Evolutionary conservation across 306 rosid genomes (phyloP).

Genomic region (barrel medic (Medicago truncatula)): DNA sequence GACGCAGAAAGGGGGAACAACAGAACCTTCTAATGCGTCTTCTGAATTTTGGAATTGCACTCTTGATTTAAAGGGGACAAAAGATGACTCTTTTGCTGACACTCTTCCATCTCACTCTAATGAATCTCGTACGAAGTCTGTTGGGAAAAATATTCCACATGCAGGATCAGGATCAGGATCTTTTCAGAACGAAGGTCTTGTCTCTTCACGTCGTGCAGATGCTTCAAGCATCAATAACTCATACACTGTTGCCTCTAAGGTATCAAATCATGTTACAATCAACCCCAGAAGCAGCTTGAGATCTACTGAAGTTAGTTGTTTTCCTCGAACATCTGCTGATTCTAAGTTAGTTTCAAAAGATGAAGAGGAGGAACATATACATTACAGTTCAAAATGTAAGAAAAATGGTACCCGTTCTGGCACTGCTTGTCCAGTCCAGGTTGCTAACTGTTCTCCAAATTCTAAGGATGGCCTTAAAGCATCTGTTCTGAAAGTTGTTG

Average conservation of each 20-base stretch:
- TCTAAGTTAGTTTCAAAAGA: conserved; percentile 45
- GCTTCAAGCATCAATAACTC: conserved; percentile 46
- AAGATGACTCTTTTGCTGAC: conserved; percentile 38
- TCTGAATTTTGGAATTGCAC: conserved; percentile 65
- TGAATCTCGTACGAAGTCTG: conserved; percentile 45
- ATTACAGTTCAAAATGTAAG: conserved; percentile 44
- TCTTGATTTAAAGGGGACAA: conserved; percentile 45
- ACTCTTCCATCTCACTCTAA: conserved; percentile 38
- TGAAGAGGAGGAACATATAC: conserved; percentile 46
- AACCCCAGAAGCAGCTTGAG: conserved; percentile 46
- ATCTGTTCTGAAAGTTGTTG: conserved; percentile 66
- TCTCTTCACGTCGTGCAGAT: conserved; percentile 41
- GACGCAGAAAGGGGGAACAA: conserved; percentile 40
- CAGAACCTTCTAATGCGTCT: conserved; percentile 50
- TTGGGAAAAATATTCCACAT: conserved; percentile 34
- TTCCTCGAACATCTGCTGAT: conserved; percentile 41
- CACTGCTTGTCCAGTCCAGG: conserved; percentile 52
- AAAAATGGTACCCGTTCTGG: conserved; percentile 52
- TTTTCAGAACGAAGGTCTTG: conserved; percentile 40
- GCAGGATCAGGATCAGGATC: conserved; percentile 44
- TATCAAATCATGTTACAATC: conserved; percentile 48
- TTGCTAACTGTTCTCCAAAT: conserved; percentile 49
- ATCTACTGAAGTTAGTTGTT: conserved; percentile 48
- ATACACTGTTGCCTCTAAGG: conserved; percentile 46
- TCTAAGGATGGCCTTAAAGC: conserved; percentile 61